These are phyloP conservation scores for Debaryomyces fabryi DNA, from an alignment of 1,139 yeast species.

Conservation along the genomic window DNA sequence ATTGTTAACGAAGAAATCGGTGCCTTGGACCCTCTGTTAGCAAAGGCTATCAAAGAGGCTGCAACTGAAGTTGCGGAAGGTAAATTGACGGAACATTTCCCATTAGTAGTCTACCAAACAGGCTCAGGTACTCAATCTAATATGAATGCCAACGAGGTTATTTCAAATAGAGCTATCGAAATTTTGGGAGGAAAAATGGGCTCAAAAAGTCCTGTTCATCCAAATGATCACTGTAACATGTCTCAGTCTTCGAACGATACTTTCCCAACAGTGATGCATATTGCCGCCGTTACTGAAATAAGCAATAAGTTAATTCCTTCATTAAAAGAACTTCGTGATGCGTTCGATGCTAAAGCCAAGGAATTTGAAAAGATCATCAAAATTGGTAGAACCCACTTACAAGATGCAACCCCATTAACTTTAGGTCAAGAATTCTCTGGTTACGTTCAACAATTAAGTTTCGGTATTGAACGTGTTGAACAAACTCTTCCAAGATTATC, in stretches of 20 bases:
- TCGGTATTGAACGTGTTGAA: slow-evolving; percentile 81
- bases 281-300: slow-evolving; percentile 90
- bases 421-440: slow-evolving; percentile 95
- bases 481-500: slow-evolving; percentile 66
- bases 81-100: slow-evolving; percentile 84
- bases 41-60: slow-evolving; percentile 79
- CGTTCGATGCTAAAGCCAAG: slow-evolving; percentile 67
- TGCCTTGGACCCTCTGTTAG: slow-evolving; percentile 68
- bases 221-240: slow-evolving; percentile 94
- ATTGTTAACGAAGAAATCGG: slow-evolving; percentile 80
- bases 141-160: slow-evolving; percentile 96
- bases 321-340: slow-evolving; percentile 66
- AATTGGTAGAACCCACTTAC: slow-evolving; percentile 95
- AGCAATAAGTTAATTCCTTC: slow-evolving; percentile 71
- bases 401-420: slow-evolving; percentile 94
- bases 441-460: slow-evolving; percentile 82
- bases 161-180: slow-evolving; percentile 93
- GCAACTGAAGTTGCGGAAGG: slow-evolving; percentile 90
- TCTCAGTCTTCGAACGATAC: slow-evolving; percentile 95
- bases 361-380: slow-evolving; percentile 83
- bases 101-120: slow-evolving; percentile 93
- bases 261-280: slow-evolving; percentile 97
- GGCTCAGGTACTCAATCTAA: slow-evolving; percentile 96
- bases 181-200: slow-evolving; percentile 84
- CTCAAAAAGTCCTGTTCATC: slow-evolving; percentile 87